These are phyloP conservation scores for Leccinum ponderosum DNA, from an alignment of 1,284 basidiomycete species.

Conservation along the genomic window DNA sequence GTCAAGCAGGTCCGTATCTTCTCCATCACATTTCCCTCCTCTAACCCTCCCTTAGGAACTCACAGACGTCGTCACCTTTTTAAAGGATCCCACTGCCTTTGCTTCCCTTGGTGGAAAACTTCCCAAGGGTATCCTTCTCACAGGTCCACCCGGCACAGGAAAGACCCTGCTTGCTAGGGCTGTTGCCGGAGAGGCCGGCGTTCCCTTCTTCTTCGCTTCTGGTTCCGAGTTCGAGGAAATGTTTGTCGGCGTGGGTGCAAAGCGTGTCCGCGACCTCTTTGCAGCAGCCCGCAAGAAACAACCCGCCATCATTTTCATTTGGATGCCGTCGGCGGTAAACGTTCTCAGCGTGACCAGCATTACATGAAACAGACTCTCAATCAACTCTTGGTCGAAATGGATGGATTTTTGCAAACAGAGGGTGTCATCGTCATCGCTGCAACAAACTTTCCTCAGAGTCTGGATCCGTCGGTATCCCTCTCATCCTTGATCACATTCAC, in stretches of 20 bases:
- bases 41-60: slow-evolving; percentile 61
- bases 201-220: slow-evolving; percentile 88
- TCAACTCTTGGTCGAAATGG: slow-evolving; percentile 93
- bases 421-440: slow-evolving; percentile 94
- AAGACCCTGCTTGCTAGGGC: slow-evolving; percentile 97
- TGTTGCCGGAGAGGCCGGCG: slow-evolving; percentile 96
- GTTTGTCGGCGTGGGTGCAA: slow-evolving; percentile 95
- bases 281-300: slow-evolving; percentile 93
- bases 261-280: slow-evolving; percentile 95
- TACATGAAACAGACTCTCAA: slow-evolving; percentile 93
- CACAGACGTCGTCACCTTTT: slow-evolving; percentile 89
- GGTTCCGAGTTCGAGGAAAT: slow-evolving; percentile 98
- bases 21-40: neutral
- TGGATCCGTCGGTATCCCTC: slow-evolving; percentile 69
- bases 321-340: slow-evolving; percentile 92
- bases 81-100: slow-evolving; percentile 89
- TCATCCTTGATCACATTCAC: slow-evolving; percentile 3
- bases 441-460: slow-evolving; percentile 91
- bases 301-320: slow-evolving; percentile 95
- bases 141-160: slow-evolving; percentile 90
- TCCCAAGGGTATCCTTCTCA: slow-evolving; percentile 89
- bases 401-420: slow-evolving; percentile 90
- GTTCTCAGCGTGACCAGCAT: slow-evolving; percentile 84
- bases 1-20: slow-evolving; percentile 69
- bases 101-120: slow-evolving; percentile 87